Base-by-base conservation (phyloP, 140 eudicot genomes). In the Senecio squalidus region DNA sequence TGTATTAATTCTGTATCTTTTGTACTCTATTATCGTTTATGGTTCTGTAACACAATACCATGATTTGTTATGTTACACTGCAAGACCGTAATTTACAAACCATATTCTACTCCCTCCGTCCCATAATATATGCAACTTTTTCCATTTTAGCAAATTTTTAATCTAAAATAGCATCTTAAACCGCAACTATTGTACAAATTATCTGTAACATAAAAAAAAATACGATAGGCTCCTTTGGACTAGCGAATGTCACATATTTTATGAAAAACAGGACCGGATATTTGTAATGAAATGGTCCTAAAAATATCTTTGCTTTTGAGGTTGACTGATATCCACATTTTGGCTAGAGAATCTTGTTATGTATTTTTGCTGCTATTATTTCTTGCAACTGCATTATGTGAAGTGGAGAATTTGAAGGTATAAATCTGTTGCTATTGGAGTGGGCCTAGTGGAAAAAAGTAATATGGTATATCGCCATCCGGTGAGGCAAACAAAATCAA, bases 401-500 rank as follows among this genome's bases (percentile, higher is more conserved):
- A 66, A 66, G 72, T 31, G 54, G 49, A 40, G 15, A 54, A 66
- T 24, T 66, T 55, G 24, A 40, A 66, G 45, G 72, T 36, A 66
- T 66, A 66, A 66, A 40, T 51, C 4, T 38, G 34, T 44, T 29
- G 59, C 61, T 60, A 39, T 27, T 44, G 58, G 43, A 55, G 74
- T 60, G 78, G 75, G 75, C 68, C 74, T 50, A 62, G 29, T 36
- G 49, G 36, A 40, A 28, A 62, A 54, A 53, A 54, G 56, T 40
- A 5, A 66, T 41, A 53, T 40, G 47, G 53, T 39, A 61, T 46
- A 52, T 68, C 74, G 30, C 67, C 63, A 67, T 67, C 71, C 17
- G 43, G 63, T 54, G 67, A 62, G 73, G 72, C 82, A 72, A 67
- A 68, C 73, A 72, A 75, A 74, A 75, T 75, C 76, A 63, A 58